Evolutionary conservation across 2,329 filamentous ascomycete species (phyloP), one percentile per base, ranked within the genome.

Genomic region (Talaromyces sp.): DNA sequence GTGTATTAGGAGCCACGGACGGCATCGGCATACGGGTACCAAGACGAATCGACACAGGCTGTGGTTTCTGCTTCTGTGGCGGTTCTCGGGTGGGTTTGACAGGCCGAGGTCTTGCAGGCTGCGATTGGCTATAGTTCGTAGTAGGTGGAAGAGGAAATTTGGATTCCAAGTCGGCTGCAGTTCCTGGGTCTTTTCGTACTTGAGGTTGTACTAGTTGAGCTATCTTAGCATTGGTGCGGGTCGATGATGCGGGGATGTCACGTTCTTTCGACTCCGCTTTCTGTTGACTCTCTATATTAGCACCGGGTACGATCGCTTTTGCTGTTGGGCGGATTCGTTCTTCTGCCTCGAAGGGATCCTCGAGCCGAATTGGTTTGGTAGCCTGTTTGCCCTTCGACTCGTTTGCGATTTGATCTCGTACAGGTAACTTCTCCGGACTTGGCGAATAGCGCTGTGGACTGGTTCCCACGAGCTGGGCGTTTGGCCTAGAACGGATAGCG

Each of bases 381-480:
- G 52, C 14, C 31, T 43, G 74, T 49, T 70, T 79, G 60, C 74
- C 77, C 66, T 74, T 85, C 64, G 82, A 82, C 70, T 88, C 86
- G 1, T 83, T 85, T 1, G 86, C 87, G 73, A 84, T 86, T 62
- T 86, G 80, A 7, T 85, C 88, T 62, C 83, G 78, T 16, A 54
- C 59, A 35, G 61, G 45, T 33, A 45, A 31, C 39, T 24, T 64
- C 62, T 64, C 57, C 71, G 68, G 19, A 68, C 68, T 58, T 69
- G 69, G 49, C 69, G 72, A 14, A 69, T 65, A 33, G 64, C 68
- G 24, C 69, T 70, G 16, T 22, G 64, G 64, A 39, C 64, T 66
- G 39, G 24, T 50, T 37, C 19, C 27, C 33, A 73, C 65, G 41
- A 69, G 73, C 7, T 70, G 67, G 56, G 72, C 73, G 41, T 69